These are phyloP conservation scores for Nitzschia sp. DNA, from an alignment of 108 stramenopile genomes.

Conservation along the genomic window DNA sequence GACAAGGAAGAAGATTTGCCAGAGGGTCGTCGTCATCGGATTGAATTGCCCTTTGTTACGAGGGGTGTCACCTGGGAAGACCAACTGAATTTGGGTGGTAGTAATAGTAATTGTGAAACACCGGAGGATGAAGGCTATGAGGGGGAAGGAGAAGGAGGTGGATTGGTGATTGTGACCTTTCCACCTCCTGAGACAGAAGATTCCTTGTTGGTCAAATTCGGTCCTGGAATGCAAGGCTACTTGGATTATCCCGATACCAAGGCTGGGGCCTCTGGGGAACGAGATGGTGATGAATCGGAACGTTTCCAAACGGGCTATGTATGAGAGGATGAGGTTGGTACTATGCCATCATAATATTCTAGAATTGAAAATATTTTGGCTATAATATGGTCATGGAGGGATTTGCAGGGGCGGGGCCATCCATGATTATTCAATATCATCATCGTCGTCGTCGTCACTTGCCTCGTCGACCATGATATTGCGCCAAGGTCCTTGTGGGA, in stretches of 20 bases:
- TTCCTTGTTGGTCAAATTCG: conserved; percentile 35
- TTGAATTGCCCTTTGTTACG: conserved; percentile 34
- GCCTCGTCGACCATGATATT: conserved; percentile 17
- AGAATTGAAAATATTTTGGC: neutral
- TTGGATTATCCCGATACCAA: conserved; percentile 30
- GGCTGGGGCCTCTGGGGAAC: neutral
- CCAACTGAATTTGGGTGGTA: conserved; percentile 5
- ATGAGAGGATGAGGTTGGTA: neutral
- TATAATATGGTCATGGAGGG: no score
- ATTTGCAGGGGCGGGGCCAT: no score
- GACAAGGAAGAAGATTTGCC: conserved; percentile 45
- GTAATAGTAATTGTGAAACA: conserved; percentile 3
- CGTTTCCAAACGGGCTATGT: conserved; percentile 13
- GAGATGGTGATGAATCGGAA: neutral
- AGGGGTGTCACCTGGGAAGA: conserved; percentile 34
- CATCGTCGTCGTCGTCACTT: neutral
- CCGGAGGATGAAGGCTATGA: conserved; percentile 30
- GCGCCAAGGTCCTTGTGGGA: conserved; percentile 55
- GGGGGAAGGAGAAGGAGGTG: conserved; percentile 30
- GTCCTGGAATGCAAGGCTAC: conserved; percentile 40
- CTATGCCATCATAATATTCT: neutral
- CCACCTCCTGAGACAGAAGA: conserved; percentile 36
- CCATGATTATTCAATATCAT: neutral
- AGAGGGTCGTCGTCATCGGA: conserved; percentile 34
- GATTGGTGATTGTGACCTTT: conserved; percentile 40